A percentile compares a stretch with the other conserved stretches of the same genome.
phyloP scores from a whole-genome alignment of 2,329 filamentous ascomycete species.

The Balansia obtecta region DNA sequence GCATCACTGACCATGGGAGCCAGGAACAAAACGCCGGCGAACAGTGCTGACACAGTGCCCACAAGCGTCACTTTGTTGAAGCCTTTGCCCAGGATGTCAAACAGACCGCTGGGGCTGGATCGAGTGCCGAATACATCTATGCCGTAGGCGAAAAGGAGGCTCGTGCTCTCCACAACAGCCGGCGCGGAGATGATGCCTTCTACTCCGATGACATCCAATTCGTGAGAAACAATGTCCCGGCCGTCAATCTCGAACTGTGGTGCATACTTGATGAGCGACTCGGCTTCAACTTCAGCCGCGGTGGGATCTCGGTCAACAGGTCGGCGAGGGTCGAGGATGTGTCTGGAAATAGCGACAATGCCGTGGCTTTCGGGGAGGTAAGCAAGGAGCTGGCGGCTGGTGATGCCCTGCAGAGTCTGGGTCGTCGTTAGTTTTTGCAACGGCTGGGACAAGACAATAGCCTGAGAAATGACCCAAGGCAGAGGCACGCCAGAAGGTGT shows the following conservation, averaged over 20 bases:
- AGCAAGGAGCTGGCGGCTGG: conserved; percentile 68
- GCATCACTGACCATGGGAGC: conserved; percentile 65
- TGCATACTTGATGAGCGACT: conserved; percentile 66
- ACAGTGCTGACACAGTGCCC: conserved; percentile 69
- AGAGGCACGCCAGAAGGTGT: conserved; percentile 41
- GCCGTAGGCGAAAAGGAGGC: conserved; percentile 77
- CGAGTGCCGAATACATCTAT: conserved; percentile 80
- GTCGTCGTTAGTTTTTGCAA: conserved; percentile 73
- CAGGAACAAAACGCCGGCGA: conserved; percentile 62
- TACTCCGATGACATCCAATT: conserved; percentile 69
- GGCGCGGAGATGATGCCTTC: conserved; percentile 61
- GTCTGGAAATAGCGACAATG: conserved; percentile 68
- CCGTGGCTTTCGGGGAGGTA: conserved; percentile 61
- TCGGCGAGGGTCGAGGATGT: conserved; percentile 71
- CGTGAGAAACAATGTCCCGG: conserved; percentile 67
- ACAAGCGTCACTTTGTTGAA: conserved; percentile 87
- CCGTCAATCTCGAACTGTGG: conserved; percentile 76
- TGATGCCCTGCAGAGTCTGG: conserved; percentile 85
- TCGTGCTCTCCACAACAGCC: conserved; percentile 82
- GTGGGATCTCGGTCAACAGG: conserved; percentile 77
- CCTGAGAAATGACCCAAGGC: conserved; percentile 67
- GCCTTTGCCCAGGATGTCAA: conserved; percentile 84
- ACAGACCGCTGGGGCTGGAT: conserved; percentile 75
- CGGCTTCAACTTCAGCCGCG: conserved; percentile 59
- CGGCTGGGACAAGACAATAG: conserved; percentile 69